Percentiles rank a stretch among this genome's conserved stretches.
Evolutionary conservation across 1,139 yeast species (phyloP).

Genomic region (Suhomyces chickasaworum): DNA sequence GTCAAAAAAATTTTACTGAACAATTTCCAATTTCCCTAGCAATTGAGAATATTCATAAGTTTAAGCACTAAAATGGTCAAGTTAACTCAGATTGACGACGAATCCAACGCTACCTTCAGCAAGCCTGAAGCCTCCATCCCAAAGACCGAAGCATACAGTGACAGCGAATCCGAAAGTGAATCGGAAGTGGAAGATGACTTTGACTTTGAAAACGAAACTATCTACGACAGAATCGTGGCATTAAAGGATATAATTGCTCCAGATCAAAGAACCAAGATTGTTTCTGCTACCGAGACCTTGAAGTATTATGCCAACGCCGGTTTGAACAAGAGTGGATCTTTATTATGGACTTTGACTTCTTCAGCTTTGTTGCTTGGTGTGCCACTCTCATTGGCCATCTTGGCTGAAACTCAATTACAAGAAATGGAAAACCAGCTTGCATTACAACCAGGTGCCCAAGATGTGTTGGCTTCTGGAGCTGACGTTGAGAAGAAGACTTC

Average conservation of each 20-base stretch:
- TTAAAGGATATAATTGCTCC: constrained; percentile 92
- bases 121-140: constrained; percentile 18
- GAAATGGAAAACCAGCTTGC: constrained; percentile 94
- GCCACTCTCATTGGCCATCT: constrained; percentile 85
- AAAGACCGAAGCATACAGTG: constrained; percentile 27
- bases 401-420: constrained; percentile 89
- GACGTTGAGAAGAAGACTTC: constrained; percentile 41
- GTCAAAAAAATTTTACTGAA: constrained; percentile 13
- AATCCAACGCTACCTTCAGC: constrained; percentile 42
- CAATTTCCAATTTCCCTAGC: constrained; percentile 7
- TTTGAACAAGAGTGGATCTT: constrained; percentile 64
- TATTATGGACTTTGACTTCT: constrained; percentile 85
- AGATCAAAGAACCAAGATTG: constrained; percentile 63
- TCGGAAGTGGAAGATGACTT: constrained; percentile 72
- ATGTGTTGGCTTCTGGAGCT: constrained; percentile 71
- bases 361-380: constrained; percentile 86
- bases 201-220: constrained; percentile 78
- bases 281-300: constrained; percentile 36
- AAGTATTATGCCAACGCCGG: constrained; percentile 46
- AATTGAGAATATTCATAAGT: constrained; percentile 1
- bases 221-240: constrained; percentile 85
- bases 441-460: constrained; percentile 82
- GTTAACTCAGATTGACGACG: constrained; percentile 70
- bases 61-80: constrained; percentile 55
- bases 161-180: constrained; percentile 45